phyloP scores from a whole-genome alignment of 1,284 basidiomycete species.

The Trichosporon sp. region DNA sequence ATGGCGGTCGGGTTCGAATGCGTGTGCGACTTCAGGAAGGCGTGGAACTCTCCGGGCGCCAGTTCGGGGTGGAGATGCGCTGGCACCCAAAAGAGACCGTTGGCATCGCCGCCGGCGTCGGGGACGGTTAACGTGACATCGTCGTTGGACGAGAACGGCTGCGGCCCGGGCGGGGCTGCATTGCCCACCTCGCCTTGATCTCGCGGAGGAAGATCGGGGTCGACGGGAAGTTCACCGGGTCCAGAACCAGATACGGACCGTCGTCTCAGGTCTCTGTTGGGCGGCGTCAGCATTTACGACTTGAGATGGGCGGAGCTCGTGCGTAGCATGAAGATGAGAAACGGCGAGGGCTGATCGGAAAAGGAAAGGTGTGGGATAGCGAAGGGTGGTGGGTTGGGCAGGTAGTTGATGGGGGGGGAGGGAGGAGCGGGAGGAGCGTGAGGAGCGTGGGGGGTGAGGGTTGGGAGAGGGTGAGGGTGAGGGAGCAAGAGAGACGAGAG shows the following conservation, averaged over 20 bases:
- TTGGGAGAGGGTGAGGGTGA: neutral
- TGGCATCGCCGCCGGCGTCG: slow-evolving; percentile 31
- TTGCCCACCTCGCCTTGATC: slow-evolving; percentile 8
- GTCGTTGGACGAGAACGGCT: slow-evolving; percentile 39
- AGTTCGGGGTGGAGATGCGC: slow-evolving; percentile 94
- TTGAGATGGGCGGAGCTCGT: neutral
- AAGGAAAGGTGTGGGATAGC: neutral
- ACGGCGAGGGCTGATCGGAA: neutral
- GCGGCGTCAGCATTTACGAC: slow-evolving; percentile 2
- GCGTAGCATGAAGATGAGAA: neutral
- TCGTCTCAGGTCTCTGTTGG: slow-evolving; percentile 63
- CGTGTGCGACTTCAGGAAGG: slow-evolving; percentile 90
- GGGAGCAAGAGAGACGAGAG: neutral
- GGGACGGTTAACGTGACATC: slow-evolving; percentile 42
- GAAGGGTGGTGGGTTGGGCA: neutral
- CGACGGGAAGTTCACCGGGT: slow-evolving; percentile 71
- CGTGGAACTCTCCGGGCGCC: slow-evolving; percentile 90
- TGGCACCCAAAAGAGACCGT: slow-evolving; percentile 87
- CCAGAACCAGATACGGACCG: slow-evolving; percentile 67
- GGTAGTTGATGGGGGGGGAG: neutral
- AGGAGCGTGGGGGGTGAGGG: neutral
- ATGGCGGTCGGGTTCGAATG: slow-evolving; percentile 49
- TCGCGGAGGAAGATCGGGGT: slow-evolving; percentile 72
- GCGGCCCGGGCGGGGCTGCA: neutral
- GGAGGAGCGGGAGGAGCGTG: too few species aligned